Base-by-base conservation (phyloP, 805 yeast genomes). In the Kazachstania kunashirensis region DNA sequence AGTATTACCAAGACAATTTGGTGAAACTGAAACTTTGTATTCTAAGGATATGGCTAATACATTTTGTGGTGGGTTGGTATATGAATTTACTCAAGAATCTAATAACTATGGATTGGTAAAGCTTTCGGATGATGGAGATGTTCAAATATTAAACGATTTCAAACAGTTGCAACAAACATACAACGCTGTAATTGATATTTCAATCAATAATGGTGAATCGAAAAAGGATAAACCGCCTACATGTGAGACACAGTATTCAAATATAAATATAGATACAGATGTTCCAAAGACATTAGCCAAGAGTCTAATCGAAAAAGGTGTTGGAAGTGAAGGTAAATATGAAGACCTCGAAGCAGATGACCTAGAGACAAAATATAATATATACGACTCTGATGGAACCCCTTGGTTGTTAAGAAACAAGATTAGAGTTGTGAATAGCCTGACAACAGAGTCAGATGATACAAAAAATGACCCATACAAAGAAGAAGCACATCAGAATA, bases 31-130 rank as follows among this genome's bases (percentile, higher is more conserved):
- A 14, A 66, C 84, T 2, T 63, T 88, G 16, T 84, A 75, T 51
- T 79, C 94, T 0, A 55, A 62, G 8, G 73, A 73, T 29, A 86
- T 88, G 96, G 65, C 76, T 18, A 68, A 68, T 11, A 80, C 77
- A 1, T 84, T 88, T 52, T 73, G 84, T 38, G 96, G 96, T 6
- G 96, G 94, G 0, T 61, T 84, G 34, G 84, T 81, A 5, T 84
- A 84, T 48, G 94, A 84, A 55, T 84, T 69, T 55, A 69, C 85
- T 4, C 84, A 82, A 50, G 94, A 80, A 48, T 71, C 77, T 6
- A 84, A 84, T 55, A 75, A 79, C 45, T 84, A 84, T 56, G 95
- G 95, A 1, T 60, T 84, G 25, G 86, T 84, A 1, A 68, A 70
- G 33, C 59, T 76, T 18, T 63, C 60, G 40, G 55, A 59, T 14